phyloP scores from a whole-genome alignment of 371 early-diverging fungal species.

The Zychaea mexicana region DNA sequence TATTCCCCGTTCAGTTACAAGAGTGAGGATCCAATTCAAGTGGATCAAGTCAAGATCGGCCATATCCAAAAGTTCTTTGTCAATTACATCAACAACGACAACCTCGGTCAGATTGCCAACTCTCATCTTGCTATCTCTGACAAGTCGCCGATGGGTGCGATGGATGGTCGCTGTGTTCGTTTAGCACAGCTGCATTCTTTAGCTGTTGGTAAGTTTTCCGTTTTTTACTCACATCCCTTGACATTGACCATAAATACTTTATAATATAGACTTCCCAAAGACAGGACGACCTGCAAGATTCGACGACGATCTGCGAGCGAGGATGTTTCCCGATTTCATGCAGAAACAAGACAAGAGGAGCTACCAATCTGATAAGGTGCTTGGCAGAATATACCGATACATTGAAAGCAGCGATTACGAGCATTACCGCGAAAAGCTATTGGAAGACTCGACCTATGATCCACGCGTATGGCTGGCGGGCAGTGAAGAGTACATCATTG shows the following conservation, averaged over 20 bases:
- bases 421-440: conserved; percentile 26
- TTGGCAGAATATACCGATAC: conserved; percentile 64
- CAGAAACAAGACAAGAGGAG: conserved; percentile 57
- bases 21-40: conserved; percentile 28
- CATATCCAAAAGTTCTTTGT: conserved; percentile 74
- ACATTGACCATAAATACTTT: conserved; percentile 5
- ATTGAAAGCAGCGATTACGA: conserved; percentile 44
- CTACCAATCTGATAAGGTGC: conserved; percentile 60
- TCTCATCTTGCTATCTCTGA: conserved; percentile 77
- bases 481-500: conserved; percentile 55
- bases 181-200: conserved; percentile 68
- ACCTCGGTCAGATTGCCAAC: conserved; percentile 77
- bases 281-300: conserved; percentile 45
- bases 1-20: conserved; percentile 67
- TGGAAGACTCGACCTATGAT: conserved; percentile 34
- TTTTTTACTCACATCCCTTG: too few relatives aligned
- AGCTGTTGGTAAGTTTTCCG: conserved; percentile 36
- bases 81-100: conserved; percentile 70
- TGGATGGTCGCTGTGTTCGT: conserved; percentile 47
- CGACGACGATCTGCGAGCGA: conserved; percentile 45
- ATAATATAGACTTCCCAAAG: conserved; percentile 37
- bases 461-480: conserved; percentile 49
- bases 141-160: conserved; percentile 40
- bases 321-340: conserved; percentile 80
- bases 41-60: conserved; percentile 32